Base-by-base conservation (phyloP, 768 basidiomycete genomes). In the Kwoniella sp. region DNA sequence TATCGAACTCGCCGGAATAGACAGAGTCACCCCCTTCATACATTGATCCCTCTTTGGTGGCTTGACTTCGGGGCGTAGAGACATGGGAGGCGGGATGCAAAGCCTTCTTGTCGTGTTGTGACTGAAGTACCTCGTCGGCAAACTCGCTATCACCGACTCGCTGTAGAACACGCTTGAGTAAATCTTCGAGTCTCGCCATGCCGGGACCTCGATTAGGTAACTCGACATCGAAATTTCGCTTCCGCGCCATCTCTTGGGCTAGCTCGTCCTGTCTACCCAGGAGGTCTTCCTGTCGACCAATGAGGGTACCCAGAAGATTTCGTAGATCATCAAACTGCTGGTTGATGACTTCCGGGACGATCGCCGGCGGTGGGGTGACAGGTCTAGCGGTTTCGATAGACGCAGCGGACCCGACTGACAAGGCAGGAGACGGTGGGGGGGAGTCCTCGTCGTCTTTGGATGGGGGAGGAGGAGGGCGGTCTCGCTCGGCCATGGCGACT, bases 231-330 rank as follows among this genome's bases (percentile, higher is more conserved):
- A 53, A 66, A 2, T 55, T 59, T 26, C 70, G 41, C 9, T 69
- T 51, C n/a, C 68, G 56, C 28, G 66, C 61, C 15, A 67, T 56
- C 45, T 74, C 85, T 78, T 94, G 91, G 79, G 86, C 83, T 23
- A 95, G 77, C 4, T 84, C 85, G 9, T 83, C 82, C 7, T 88
- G 83, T 69, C 88, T 86, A 9, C 86, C 85, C 47, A 86, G 83
- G 45, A 93, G 83, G 9, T 84, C 85, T 11, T 83, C 82, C 7
- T 88, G 83, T 69, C 88, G 86, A 7, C 86, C 85, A 50, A 86
- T 83, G 50, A 93, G 83, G 13, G 82, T 84, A 17, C 85, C 82
- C 51, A 93, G 71, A 29, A 88, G 82, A 3, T 84, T 84, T 17
- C 85, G 83, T 45, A 90, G 61, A 57, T 79, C 78, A 38, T 73